These are phyloP conservation scores for Collybia mongolica DNA, from an alignment of 768 basidiomycete genomes.

Conservation along the genomic window DNA sequence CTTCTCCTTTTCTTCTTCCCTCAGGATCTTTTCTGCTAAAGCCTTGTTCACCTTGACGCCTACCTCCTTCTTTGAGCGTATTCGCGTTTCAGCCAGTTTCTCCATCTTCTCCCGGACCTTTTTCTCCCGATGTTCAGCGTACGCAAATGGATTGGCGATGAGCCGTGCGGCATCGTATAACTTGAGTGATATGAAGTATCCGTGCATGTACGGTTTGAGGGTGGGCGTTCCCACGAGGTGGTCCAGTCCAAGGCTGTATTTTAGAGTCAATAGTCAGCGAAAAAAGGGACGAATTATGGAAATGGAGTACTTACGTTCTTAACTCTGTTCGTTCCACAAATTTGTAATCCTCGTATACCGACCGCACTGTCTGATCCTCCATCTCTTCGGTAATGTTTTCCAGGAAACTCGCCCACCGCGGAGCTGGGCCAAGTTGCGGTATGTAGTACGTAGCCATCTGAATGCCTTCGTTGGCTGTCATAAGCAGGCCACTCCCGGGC, in stretches of 20 bases:
- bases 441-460: slow-evolving; percentile 94
- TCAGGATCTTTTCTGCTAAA: slow-evolving; percentile 81
- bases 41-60: slow-evolving; percentile 75
- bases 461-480: slow-evolving; percentile 96
- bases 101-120: slow-evolving; percentile 87
- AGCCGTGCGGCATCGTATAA: slow-evolving; percentile 94
- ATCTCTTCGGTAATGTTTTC: slow-evolving; percentile 99
- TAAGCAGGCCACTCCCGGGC: slow-evolving; percentile 83
- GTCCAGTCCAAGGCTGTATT: slow-evolving; percentile 80
- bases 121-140: slow-evolving; percentile 91
- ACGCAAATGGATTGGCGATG: slow-evolving; percentile 95
- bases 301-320: slow-evolving; percentile 56
- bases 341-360: slow-evolving; percentile 95
- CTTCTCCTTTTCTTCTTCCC: slow-evolving; percentile 59
- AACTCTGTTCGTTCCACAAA: slow-evolving; percentile 90
- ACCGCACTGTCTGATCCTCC: slow-evolving; percentile 81
- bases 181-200: slow-evolving; percentile 95
- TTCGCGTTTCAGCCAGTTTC: slow-evolving; percentile 90
- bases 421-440: slow-evolving; percentile 94
- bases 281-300: not conserved
- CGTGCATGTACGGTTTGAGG: slow-evolving; percentile 99
- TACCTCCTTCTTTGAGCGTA: slow-evolving; percentile 74
- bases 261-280: slow-evolving; percentile 6
- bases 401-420: slow-evolving; percentile 95
- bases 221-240: slow-evolving; percentile 93